Base-by-base conservation (phyloP, 345 rosid species). In the Populus ilicifolia region DNA sequence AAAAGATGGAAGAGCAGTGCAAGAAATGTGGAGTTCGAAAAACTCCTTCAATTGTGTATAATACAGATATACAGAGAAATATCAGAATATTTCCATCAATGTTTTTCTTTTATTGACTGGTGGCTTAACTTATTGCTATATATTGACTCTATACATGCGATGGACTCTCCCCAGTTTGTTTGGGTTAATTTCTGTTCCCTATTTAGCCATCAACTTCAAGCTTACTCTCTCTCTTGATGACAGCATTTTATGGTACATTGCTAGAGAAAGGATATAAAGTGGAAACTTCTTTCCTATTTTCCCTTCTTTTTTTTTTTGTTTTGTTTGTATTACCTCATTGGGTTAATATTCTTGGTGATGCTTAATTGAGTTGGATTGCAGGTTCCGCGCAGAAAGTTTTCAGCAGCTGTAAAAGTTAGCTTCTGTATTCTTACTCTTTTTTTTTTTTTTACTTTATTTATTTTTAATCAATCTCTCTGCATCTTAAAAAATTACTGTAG, bases 321-420 rank as follows among this genome's bases (percentile, higher is more conserved):
- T 78, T 64, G 74, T 78, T 79, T 79, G 69, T 43, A 75, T 78
- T 80, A 78, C 84, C 85, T 77, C 84, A 89, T 81, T 74, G 82
- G 88, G 85, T 82, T 86, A 81, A 82, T 75, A 74, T 59, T 84
- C 78, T 33, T 81, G 83, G 85, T 71, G 84, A 77, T 83, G 77
- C 87, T 74, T 83, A 73, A 72, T 81, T 82, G 75, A 83, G 85
- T 81, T 75, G 89, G 79, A 64, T 68, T 76, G 83, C 85, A 86
- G 83, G 85, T 70, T 70, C 75, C 79, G 88, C 70, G 83, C 85
- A 84, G 85, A 87, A 82, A 78, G 81, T 54, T 79, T 83, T 75
- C 85, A 75, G 85, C 81, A 23, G 74, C 78, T 77, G 83, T 72
- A 80, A 90, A 87, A 90, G 89, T 85, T 85, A 76, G 81, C 64